Conservation (phyloP, 2,329 filamentous ascomycete genomes). For the Magnaporthales sp. region DNA sequence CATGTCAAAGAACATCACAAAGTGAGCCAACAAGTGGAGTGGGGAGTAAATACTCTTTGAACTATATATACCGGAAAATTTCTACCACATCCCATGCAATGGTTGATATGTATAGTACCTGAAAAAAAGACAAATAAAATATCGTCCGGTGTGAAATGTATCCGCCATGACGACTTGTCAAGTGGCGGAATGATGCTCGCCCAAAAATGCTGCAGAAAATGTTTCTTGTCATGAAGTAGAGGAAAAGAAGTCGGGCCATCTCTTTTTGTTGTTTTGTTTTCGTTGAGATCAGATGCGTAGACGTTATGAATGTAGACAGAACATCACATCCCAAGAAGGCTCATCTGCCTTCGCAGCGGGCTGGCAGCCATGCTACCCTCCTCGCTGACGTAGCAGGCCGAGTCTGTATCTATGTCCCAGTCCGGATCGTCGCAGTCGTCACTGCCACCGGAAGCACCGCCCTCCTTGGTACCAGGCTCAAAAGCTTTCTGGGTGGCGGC, state of each 20-base stretch:
- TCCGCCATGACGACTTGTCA: neutral
- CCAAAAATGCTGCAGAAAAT: neutral
- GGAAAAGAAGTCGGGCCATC: neutral
- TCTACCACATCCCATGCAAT: neutral
- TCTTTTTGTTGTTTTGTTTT: neutral
- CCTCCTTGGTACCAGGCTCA: constrained; percentile 36
- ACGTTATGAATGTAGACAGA: neutral
- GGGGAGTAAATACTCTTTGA: neutral
- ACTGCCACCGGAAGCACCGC: constrained; percentile 13
- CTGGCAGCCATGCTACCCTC: constrained; percentile 61
- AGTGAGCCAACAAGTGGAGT: neutral
- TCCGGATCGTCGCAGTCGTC: constrained; percentile 52
- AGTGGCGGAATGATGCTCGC: neutral
- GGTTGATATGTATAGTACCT: neutral
- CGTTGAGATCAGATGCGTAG: neutral
- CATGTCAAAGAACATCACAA: neutral
- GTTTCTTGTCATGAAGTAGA: neutral
- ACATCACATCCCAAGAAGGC: constrained; percentile 52
- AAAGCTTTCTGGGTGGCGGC: constrained; percentile 90
- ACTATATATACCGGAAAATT: neutral
- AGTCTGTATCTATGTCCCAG: constrained; percentile 95
- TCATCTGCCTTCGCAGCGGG: constrained; percentile 65
- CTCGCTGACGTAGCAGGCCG: constrained; percentile 61
- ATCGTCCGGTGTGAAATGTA: neutral
- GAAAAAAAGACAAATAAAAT: neutral